phyloP scores from a whole-genome alignment of 345 rosid species.

The Pistacia atlantica region DNA sequence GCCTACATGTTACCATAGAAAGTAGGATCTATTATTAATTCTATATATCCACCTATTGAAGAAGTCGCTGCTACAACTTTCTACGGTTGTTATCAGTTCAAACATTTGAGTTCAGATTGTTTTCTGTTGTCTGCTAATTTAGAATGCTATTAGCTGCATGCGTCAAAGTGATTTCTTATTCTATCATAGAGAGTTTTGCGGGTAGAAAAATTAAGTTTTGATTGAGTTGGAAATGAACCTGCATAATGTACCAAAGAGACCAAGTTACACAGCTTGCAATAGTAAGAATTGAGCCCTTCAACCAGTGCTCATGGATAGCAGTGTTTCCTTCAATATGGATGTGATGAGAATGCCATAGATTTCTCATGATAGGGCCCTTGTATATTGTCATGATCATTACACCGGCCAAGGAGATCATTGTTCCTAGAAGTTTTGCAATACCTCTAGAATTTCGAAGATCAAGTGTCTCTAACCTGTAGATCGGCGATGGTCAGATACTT shows the following conservation, averaged over 20 bases:
- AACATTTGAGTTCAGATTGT: too few species aligned
- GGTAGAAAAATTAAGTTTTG: not conserved
- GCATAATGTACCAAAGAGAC: slow-evolving; percentile 71
- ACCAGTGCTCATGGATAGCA: slow-evolving; percentile 46
- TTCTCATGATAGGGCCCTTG: slow-evolving; percentile 51
- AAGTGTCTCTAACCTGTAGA: slow-evolving; percentile 52
- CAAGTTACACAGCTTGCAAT: slow-evolving; percentile 64
- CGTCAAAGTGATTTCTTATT: too few species aligned
- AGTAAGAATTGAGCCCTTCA: slow-evolving; percentile 61
- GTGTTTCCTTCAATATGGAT: slow-evolving; percentile 37
- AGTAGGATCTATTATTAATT: too few species aligned
- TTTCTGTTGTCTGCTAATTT: too few species aligned
- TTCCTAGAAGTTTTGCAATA: slow-evolving; percentile 57
- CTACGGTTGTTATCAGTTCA: too few species aligned
- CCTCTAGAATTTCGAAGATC: slow-evolving; percentile 55
- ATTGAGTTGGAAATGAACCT: slow-evolving; percentile 33
- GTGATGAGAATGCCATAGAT: slow-evolving; percentile 39
- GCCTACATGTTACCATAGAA: slow-evolving; percentile 38
- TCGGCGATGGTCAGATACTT: not conserved
- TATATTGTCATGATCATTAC: slow-evolving; percentile 59
- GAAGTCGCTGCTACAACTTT: too few species aligned
- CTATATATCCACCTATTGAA: too few species aligned
- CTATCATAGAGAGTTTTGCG: too few species aligned
- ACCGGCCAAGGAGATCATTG: slow-evolving; percentile 51
- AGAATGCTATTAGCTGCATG: too few species aligned